Percentiles rank a stretch among this genome's conserved stretches.
Evolutionary conservation across 2,329 filamentous ascomycete genomes (phyloP).

Genomic region (Trichophaea hybrida): DNA sequence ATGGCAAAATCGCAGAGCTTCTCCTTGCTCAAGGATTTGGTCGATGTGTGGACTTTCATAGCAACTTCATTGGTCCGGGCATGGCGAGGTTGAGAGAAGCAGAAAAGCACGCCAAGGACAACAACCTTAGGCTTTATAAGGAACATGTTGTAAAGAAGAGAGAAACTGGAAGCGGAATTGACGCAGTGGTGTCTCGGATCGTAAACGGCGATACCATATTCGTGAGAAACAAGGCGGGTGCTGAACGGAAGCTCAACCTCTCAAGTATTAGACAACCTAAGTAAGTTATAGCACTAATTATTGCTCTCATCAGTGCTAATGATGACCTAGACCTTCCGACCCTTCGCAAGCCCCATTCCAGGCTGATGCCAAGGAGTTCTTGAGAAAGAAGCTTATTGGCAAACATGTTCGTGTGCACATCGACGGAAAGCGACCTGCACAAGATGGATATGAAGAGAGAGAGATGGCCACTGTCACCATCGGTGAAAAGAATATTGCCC

Average conservation of each 20-base stretch:
- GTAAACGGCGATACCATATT: constrained; percentile 80
- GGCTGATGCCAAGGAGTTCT: constrained; percentile 88
- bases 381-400: constrained; percentile 85
- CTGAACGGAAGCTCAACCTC: constrained; percentile 78
- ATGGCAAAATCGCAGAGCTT: constrained; percentile 85
- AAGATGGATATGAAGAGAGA: constrained; percentile 80
- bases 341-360: constrained; percentile 75
- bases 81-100: constrained; percentile 77
- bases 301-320: background rate
- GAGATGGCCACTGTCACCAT: constrained; percentile 81
- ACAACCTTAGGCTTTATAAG: constrained; percentile 66
- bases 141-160: constrained; percentile 56
- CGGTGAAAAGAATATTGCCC: constrained; percentile 73
- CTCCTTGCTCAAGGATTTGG: constrained; percentile 79
- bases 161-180: constrained; percentile 46
- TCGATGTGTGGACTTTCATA: constrained; percentile 89
- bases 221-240: constrained; percentile 67
- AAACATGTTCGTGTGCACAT: constrained; percentile 85
- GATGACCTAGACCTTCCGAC: constrained; percentile 21
- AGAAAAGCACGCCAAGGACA: constrained; percentile 69
- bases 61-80: constrained; percentile 72
- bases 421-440: constrained; percentile 73
- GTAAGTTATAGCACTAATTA: constrained; percentile 8
- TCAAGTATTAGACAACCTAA: constrained; percentile 79
- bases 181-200: constrained; percentile 73